Conservation (phyloP, 225 moss, liverwort and hornwort genomes). For the Pseudoscleropodium purum region DNA sequence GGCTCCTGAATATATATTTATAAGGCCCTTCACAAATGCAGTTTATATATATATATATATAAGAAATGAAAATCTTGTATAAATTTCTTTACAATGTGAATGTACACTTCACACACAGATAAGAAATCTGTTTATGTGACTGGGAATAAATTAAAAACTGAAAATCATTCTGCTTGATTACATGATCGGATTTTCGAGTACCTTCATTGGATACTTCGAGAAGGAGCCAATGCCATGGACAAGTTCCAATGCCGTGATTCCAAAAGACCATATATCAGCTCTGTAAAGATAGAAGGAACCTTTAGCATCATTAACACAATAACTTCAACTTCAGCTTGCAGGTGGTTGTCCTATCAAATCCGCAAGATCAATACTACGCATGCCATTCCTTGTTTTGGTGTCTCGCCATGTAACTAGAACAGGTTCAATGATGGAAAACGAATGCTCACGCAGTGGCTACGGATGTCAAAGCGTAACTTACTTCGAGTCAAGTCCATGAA, state of each 20-base stretch:
- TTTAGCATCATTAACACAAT: conserved; percentile 2
- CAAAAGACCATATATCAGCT: conserved; percentile 93
- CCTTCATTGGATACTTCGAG: conserved; percentile 92
- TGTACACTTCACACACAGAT: background rate
- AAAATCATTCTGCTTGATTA: background rate
- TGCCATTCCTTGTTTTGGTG: background rate
- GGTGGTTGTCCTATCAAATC: background rate
- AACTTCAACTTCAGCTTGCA: background rate
- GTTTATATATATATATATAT: too few species aligned
- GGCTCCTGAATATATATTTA: background rate
- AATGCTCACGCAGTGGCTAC: background rate
- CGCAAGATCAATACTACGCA: background rate
- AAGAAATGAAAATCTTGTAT: background rate
- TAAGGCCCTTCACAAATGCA: background rate
- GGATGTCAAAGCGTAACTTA: conserved; percentile 19
- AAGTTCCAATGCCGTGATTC: conserved; percentile 92
- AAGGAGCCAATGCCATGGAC: conserved; percentile 74
- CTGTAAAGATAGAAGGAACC: conserved; percentile 22
- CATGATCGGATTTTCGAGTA: background rate
- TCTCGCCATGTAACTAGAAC: background rate
- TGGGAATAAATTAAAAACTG: background rate
- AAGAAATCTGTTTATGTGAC: background rate
- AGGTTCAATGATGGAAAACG: background rate
- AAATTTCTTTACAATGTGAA: background rate
- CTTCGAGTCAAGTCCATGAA: conserved; percentile 75